These are phyloP conservation scores for Neurospora sp. DNA, from an alignment of 495 filamentous ascomycete species.

Conservation along the genomic window DNA sequence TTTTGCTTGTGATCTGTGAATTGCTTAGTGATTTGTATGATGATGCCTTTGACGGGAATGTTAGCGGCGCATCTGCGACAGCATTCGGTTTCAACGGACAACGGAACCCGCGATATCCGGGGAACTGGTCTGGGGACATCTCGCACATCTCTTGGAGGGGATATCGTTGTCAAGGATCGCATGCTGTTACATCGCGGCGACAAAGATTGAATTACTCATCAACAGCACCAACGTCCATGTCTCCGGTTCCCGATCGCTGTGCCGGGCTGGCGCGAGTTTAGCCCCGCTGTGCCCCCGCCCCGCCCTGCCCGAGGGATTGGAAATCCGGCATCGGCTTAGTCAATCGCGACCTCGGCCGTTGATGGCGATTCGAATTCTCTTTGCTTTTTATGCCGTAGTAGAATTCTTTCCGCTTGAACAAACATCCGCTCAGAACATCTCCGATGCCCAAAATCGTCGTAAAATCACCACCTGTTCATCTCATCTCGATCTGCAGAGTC, in stretches of 20 bases:
- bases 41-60: not conserved
- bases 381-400: not conserved
- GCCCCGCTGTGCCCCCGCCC: not conserved
- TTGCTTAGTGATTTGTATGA: not conserved
- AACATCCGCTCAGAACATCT: not conserved
- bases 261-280: not conserved
- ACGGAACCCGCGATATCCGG: not conserved
- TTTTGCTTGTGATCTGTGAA: not conserved
- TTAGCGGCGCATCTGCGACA: not conserved
- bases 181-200: not conserved
- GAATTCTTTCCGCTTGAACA: not conserved
- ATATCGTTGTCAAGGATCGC: not conserved
- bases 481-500: not conserved
- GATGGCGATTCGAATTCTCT: not conserved
- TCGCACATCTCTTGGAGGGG: not conserved
- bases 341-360: not conserved
- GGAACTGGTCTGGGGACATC: not conserved
- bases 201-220: not conserved
- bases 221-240: not conserved
- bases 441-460: not conserved
- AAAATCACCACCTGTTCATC: not conserved
- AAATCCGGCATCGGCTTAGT: not conserved
- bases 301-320: not conserved
- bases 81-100: not conserved
- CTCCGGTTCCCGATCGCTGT: not conserved